Conservation (phyloP, 2,329 filamentous ascomycete genomes). For the Verticillium longisporum region DNA sequence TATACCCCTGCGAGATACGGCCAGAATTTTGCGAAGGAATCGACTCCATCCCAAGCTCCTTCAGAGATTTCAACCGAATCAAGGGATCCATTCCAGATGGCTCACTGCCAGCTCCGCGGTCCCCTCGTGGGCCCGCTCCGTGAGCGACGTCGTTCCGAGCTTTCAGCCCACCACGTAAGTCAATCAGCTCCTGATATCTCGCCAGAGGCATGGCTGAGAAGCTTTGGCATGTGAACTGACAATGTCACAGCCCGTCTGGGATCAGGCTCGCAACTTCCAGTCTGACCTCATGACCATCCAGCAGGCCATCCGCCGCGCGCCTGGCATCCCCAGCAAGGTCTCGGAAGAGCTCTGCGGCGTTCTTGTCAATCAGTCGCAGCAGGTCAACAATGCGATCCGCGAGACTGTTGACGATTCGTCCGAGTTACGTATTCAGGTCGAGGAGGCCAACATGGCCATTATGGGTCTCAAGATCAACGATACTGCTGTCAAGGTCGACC, state of each 20-base stretch:
- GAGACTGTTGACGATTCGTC: conserved; percentile 11
- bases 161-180: conserved; percentile 10
- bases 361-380: conserved; percentile 18
- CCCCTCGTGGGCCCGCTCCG: conserved; percentile 10
- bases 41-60: not conserved
- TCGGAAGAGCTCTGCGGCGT: conserved; percentile 9
- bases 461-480: conserved; percentile 11
- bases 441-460: conserved; percentile 22
- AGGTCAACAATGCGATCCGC: conserved; percentile 17
- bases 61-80: not conserved
- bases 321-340: conserved; percentile 10
- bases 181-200: not conserved
- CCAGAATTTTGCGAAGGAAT: not conserved
- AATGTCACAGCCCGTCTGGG: conserved; percentile 8
- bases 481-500: conserved; percentile 7
- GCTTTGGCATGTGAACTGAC: not conserved
- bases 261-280: conserved; percentile 9
- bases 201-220: not conserved
- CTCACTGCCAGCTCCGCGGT: conserved; percentile 11
- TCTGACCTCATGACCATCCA: conserved; percentile 11
- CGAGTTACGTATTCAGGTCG: conserved; percentile 21
- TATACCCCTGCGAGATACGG: not conserved
- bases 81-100: not conserved
- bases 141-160: conserved; percentile 10
- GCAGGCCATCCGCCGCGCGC: conserved; percentile 12